Base-by-base conservation (phyloP, 495 filamentous ascomycete species). In the Rhypophila decipiens region DNA sequence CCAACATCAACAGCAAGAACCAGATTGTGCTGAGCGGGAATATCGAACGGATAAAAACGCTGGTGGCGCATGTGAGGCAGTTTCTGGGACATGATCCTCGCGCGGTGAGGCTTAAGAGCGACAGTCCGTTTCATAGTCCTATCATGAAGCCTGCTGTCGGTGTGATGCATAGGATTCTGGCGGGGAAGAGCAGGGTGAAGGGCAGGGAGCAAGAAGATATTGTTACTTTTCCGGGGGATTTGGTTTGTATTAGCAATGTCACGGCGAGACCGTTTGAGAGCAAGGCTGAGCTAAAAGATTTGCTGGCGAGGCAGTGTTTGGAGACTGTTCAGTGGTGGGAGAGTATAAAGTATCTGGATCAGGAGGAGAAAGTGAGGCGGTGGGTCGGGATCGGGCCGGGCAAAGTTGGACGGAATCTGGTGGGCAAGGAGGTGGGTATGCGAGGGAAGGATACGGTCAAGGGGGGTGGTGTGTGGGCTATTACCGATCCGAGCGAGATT, bases 321-420 rank as follows among this genome's bases (percentile, higher is more conserved):
- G 88, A 95, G 67, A 96, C 91, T 12, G 88, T 98, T 12, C 73
- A 76, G 49, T 98, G 93, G 93, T 93, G 87, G 82, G 88, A 93
- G 39, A 90, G 85, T 51, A 86, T 97, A 39, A 82, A 81, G 52
- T 96, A 90, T 56, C 68, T 98, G 36, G 88, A 97, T 61, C 83
- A 93, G 53, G 86, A 93, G 48, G 71, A 82, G 57, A 86, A 85
- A 46, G 87, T 97, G 7, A 74, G 80, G 53, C 74, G 89, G 37
- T 97, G 91, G 90, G 76, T 98, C 39, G 93, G 91, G 15, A 87
- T 98, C 52, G 93, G 93, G 2, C 93, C 93, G 0, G 93, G 91
- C 1, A 95, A 95, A 58, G 90, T 98, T 4, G 93, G 90, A 2
- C 76, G 89, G 44, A 96, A 96, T 61, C 65, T 98, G 19, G 93